Conservation (phyloP, 2,329 filamentous ascomycete genomes). For the Colletotrichum sp. region DNA sequence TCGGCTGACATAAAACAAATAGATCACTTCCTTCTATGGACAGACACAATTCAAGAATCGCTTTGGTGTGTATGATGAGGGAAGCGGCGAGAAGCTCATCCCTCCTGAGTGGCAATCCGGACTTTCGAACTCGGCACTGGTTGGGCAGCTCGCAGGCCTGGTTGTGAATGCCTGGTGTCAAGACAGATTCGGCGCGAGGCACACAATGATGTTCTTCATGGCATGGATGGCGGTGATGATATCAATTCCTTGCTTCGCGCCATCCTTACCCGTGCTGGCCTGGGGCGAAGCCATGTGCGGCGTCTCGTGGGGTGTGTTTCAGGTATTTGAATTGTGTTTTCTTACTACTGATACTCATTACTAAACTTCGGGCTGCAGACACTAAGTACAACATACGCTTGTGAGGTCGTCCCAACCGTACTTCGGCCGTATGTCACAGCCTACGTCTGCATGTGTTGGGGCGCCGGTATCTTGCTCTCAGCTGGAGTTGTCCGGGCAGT, state of each 20-base stretch:
- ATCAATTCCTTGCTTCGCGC: slow-evolving; percentile 53
- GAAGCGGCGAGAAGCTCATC: slow-evolving; percentile 39
- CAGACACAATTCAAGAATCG: slow-evolving; percentile 32
- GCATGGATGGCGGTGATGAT: slow-evolving; percentile 40
- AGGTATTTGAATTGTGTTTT: slow-evolving; percentile 12
- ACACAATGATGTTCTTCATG: slow-evolving; percentile 31
- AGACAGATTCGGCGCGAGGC: slow-evolving; percentile 35
- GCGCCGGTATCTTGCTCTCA: slow-evolving; percentile 46
- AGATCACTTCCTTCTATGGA: slow-evolving; percentile 32
- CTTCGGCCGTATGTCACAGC: slow-evolving; percentile 46
- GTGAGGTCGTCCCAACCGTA: slow-evolving; percentile 44
- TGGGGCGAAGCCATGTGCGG: slow-evolving; percentile 49
- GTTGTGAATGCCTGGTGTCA: slow-evolving; percentile 45
- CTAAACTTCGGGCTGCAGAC: background rate
- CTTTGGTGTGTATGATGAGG: slow-evolving; percentile 29
- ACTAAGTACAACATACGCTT: slow-evolving; percentile 36
- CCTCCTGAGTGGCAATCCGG: slow-evolving; percentile 50
- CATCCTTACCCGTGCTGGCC: slow-evolving; percentile 43
- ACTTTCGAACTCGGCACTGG: slow-evolving; percentile 44
- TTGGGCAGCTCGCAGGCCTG: slow-evolving; percentile 50
- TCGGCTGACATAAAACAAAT: background rate
- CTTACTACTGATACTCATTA: background rate
- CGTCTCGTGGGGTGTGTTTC: slow-evolving; percentile 46
- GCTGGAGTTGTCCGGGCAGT: slow-evolving; percentile 43
- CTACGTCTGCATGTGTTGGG: slow-evolving; percentile 44